Conservation (phyloP, 2,329 filamentous ascomycete genomes). For the Thyridium curvatum region DNA sequence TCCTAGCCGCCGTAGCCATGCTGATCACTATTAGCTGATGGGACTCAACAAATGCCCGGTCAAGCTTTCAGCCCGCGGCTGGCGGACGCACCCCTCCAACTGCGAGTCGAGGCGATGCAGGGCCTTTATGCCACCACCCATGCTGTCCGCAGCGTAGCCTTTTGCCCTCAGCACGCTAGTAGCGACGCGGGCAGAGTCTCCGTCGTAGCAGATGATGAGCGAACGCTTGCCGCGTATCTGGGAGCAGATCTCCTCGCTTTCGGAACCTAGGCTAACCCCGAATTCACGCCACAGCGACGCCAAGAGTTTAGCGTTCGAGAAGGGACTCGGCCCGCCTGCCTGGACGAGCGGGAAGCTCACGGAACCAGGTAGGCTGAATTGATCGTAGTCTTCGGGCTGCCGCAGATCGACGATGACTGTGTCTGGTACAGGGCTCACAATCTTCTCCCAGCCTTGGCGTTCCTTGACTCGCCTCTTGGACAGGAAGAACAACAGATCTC, state of each 20-base stretch:
- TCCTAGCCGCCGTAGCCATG: no score
- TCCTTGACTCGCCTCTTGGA: no score
- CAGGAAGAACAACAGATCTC: no score
- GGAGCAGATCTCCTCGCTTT: slow-evolving; percentile 9
- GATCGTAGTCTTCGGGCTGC: slow-evolving; percentile 30
- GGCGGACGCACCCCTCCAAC: no score
- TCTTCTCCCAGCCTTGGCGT: no score
- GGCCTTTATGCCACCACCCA: slow-evolving; percentile 29
- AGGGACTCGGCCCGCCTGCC: slow-evolving; percentile 31
- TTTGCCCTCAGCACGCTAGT: slow-evolving; percentile 46
- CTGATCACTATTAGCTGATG: no score
- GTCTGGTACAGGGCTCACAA: slow-evolving; percentile 11
- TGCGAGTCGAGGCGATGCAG: no score
- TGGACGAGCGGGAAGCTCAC: slow-evolving; percentile 36
- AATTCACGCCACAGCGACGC: slow-evolving; percentile 40
- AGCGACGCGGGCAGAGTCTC: slow-evolving; percentile 46
- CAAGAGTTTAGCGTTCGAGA: slow-evolving; percentile 34
- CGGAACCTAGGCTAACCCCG: slow-evolving; percentile 31
- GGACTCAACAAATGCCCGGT: no score
- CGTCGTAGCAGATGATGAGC: slow-evolving; percentile 46
- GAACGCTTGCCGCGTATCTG: slow-evolving; percentile 25
- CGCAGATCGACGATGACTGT: slow-evolving; percentile 38
- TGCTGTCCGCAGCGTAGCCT: slow-evolving; percentile 37
- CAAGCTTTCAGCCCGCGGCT: no score
- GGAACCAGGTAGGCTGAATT: slow-evolving; percentile 35